Percentiles rank a stretch among this genome's conserved stretches.
These are phyloP conservation scores for Meripilus lineatus DNA, from an alignment of 1,284 basidiomycete species.

Conservation along the genomic window DNA sequence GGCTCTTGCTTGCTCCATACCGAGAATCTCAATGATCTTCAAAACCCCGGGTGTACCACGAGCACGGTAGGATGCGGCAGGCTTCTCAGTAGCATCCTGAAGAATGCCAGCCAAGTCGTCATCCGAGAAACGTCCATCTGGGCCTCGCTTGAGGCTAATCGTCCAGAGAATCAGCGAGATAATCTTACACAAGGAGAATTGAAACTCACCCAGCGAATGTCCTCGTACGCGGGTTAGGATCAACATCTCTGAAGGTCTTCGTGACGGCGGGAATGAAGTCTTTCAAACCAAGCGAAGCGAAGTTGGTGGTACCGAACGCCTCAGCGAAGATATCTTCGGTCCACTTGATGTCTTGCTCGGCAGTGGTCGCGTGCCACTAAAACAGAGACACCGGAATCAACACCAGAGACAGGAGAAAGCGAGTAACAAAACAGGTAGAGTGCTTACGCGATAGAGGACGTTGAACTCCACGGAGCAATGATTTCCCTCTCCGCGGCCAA, in stretches of 20 bases:
- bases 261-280: conserved; percentile 17
- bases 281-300: conserved; percentile 8
- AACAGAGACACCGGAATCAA: conserved; percentile 26
- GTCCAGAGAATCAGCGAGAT: neutral
- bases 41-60: conserved; percentile 67
- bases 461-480: conserved; percentile 73
- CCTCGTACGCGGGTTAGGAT: conserved; percentile 42
- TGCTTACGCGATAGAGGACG: conserved; percentile 49
- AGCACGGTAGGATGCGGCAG: conserved; percentile 74
- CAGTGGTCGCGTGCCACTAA: conserved; percentile 67
- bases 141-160: conserved; percentile 46
- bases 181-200: conserved; percentile 4
- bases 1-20: conserved; percentile 61
- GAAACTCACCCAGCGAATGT: conserved; percentile 46
- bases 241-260: conserved; percentile 28
- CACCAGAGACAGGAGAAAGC: neutral
- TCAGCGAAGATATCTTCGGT: conserved; percentile 43
- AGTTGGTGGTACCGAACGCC: conserved; percentile 31
- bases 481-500: conserved; percentile 69
- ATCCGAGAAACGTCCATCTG: conserved; percentile 62
- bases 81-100: conserved; percentile 58
- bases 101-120: conserved; percentile 62
- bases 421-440: neutral
- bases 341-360: conserved; percentile 58
- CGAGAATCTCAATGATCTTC: conserved; percentile 68